Conservation (phyloP, 257 asterid species). For the Plectranthus barbatus region DNA sequence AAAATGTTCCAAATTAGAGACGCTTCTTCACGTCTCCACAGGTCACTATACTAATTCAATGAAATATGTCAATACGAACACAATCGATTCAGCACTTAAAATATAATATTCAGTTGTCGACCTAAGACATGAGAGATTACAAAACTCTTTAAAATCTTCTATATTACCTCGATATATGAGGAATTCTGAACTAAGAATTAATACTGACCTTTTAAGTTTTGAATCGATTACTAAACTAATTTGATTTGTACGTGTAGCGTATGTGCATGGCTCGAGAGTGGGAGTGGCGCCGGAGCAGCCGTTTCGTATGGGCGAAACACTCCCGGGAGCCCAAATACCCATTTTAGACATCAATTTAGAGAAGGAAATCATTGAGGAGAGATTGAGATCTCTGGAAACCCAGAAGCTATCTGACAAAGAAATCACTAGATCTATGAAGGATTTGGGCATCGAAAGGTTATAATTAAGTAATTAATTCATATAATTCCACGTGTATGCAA, state of each 20-base stretch:
- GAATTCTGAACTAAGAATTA: no score
- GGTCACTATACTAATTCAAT: no score
- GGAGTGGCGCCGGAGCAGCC: conserved; percentile 40
- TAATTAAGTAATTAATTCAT: not conserved
- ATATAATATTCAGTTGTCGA: no score
- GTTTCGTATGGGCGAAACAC: conserved; percentile 36
- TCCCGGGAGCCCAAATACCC: conserved; percentile 27
- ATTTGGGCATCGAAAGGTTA: conserved; percentile 58
- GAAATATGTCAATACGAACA: no score
- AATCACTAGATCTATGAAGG: conserved; percentile 38
- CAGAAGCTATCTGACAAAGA: conserved; percentile 20
- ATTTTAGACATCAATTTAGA: conserved; percentile 35
- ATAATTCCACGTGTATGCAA: no score
- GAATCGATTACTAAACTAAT: no score
- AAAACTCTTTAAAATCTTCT: no score
- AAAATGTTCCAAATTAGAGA: conserved; percentile 31
- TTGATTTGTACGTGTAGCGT: no score
- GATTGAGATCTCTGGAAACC: conserved; percentile 21
- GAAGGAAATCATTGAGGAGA: conserved; percentile 32
- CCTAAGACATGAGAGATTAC: no score
- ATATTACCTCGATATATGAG: no score
- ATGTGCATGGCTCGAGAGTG: conserved; percentile 33
- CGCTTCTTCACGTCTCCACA: conserved; percentile 52
- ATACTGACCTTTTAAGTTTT: no score
- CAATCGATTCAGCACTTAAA: no score